Base-by-base conservation (phyloP, 768 basidiomycete genomes). In the Gymnopilus junonius region DNA sequence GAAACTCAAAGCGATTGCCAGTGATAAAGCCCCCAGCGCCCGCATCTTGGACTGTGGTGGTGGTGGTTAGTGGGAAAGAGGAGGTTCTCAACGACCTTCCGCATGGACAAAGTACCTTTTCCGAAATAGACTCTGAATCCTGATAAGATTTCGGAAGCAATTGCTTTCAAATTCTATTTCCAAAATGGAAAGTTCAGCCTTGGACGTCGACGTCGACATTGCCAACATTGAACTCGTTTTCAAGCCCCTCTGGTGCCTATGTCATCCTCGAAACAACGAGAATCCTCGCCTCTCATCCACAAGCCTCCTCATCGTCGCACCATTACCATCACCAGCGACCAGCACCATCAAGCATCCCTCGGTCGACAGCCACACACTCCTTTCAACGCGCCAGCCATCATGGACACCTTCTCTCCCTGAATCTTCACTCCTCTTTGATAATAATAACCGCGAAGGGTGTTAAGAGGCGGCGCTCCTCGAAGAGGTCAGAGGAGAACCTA, bases 401-500 rank as follows among this genome's bases (percentile, higher is more conserved):
- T 59, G 58, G 58, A 59, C 58, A 39, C 46, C 58, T 10, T 59
- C 58, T 34, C 46, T 59, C 14, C 46, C 58, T 17, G 58, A 50
- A 40, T 61, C 50, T 14, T 39, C 35, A 17, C 27, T 50, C 21
- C 35, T 37, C 8, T 34, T 34, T 12, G 34, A 35, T 5, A 20
- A 17, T n/a, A 40, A 56, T 25, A 55, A 55, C 12, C n/a, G 2
- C 27, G 48, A 10, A 50, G 46, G n/a, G 48, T n/a, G 8, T 65
- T 53, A 62, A 59, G 59, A 51, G 67, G 64, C 29, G 64, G 48
- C n/a, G 48, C 29, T 51, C 48, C 29, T 59, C 67, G 34, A 69
- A 69, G 48, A 57, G 67, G 14, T 57, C 59, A 21, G 67, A 71
- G 40, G 67, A 69, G 37, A 61, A 58, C 20, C 59, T 42, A 15